Conservation (phyloP, 2,329 filamentous ascomycete genomes). For the Stagonosporopsis cucurbitacearum region DNA sequence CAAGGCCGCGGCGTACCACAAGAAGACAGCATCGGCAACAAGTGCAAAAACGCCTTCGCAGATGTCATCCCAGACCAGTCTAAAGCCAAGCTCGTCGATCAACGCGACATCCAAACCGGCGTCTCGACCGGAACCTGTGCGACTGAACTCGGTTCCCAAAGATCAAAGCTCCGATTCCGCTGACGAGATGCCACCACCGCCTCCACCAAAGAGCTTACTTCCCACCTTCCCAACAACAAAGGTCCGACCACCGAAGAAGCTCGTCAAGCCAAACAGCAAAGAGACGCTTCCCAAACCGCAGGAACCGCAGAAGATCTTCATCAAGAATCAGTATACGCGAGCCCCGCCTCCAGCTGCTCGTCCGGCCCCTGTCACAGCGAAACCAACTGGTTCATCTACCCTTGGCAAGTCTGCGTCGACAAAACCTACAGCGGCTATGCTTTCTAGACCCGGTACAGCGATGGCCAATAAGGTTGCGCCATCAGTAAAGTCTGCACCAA, state of each 20-base stretch:
- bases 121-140: constrained; percentile 31
- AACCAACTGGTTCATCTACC: constrained; percentile 33
- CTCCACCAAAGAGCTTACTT: constrained; percentile 59
- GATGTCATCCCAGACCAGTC: constrained; percentile 45
- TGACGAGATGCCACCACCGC: constrained; percentile 66
- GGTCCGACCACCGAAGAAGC: constrained; percentile 53
- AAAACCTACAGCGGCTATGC: constrained; percentile 57
- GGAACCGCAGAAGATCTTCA: constrained; percentile 66
- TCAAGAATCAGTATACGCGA: constrained; percentile 60
- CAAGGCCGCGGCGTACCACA: constrained; percentile 61
- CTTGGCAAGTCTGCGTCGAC: constrained; percentile 26
- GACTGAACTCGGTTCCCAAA: constrained; percentile 35
- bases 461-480: constrained; percentile 32
- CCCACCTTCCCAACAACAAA: constrained; percentile 55
- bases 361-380: constrained; percentile 48
- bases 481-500: constrained; percentile 29
- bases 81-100: constrained; percentile 50
- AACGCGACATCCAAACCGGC: constrained; percentile 38
- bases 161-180: constrained; percentile 50
- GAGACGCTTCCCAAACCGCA: constrained; percentile 65
- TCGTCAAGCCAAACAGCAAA: constrained; percentile 65
- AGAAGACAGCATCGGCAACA: constrained; percentile 45
- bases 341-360: constrained; percentile 62
- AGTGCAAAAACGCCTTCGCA: constrained; percentile 59
- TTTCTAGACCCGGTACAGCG: constrained; percentile 45